These are phyloP conservation scores for Balakata baccata DNA, from an alignment of 345 rosid species.

Conservation along the genomic window DNA sequence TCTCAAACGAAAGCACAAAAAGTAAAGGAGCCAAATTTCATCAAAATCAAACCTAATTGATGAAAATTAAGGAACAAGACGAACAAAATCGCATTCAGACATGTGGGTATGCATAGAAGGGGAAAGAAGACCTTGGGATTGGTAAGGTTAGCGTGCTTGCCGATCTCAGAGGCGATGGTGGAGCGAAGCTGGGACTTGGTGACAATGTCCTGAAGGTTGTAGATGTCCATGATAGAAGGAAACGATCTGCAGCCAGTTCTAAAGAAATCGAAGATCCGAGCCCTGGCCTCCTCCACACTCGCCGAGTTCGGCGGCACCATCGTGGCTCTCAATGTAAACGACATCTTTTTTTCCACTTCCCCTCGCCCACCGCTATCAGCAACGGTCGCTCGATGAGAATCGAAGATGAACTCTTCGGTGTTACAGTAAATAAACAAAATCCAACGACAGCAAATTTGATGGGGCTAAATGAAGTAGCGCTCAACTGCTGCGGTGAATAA, in stretches of 20 bases:
- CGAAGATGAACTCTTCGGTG: not conserved
- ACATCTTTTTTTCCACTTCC: constrained; percentile 25
- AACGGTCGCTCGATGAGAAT: too few species aligned
- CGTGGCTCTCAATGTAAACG: constrained; percentile 57
- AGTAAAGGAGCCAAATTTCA: too few species aligned
- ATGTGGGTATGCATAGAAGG: not conserved
- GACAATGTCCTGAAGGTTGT: constrained; percentile 84
- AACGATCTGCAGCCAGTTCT: constrained; percentile 73
- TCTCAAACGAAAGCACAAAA: not conserved
- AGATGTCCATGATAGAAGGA: constrained; percentile 76
- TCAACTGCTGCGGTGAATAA: not conserved
- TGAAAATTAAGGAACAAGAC: not conserved
- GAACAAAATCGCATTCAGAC: too few species aligned
- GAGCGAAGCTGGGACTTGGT: constrained; percentile 73
- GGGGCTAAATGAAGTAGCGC: not conserved
- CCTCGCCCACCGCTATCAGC: not conserved
- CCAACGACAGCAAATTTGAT: not conserved
- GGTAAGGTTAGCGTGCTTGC: constrained; percentile 66
- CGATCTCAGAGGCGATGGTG: constrained; percentile 77
- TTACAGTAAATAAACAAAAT: not conserved
- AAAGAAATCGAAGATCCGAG: constrained; percentile 76
- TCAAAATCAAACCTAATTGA: not conserved
- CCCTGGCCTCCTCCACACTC: constrained; percentile 74
- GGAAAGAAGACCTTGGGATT: constrained; percentile 66
- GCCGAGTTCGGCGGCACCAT: constrained; percentile 86